phyloP scores from a whole-genome alignment of 2,329 filamentous ascomycete species.

The Pochonia chlamydosporia region DNA sequence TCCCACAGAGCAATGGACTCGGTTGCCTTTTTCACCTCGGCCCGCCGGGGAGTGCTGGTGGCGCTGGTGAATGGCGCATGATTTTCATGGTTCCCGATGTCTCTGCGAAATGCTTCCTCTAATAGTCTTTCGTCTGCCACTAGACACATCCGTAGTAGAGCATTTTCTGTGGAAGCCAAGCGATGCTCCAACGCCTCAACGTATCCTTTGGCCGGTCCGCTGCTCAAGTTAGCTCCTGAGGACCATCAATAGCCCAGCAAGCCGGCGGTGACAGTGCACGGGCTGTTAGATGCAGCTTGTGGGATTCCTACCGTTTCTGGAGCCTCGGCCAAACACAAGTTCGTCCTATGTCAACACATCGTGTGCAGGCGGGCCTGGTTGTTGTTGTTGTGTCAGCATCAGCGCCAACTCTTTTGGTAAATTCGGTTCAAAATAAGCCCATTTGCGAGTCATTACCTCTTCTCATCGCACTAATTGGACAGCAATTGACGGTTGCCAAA shows the following conservation, averaged over 20 bases:
- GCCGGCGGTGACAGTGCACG: no score
- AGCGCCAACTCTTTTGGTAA: no score
- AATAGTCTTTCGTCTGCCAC: not conserved
- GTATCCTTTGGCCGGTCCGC: constrained; percentile 40
- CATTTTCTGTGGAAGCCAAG: constrained; percentile 33
- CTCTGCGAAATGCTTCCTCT: constrained; percentile 10
- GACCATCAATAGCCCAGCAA: no score
- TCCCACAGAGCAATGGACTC: not conserved
- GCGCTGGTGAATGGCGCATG: no score
- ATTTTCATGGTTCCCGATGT: no score
- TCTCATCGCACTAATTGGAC: no score
- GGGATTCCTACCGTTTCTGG: constrained; percentile 15
- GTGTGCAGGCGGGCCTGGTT: constrained; percentile 11
- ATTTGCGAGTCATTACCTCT: no score
- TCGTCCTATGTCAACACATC: constrained; percentile 8
- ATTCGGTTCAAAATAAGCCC: no score
- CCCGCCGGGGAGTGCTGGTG: no score
- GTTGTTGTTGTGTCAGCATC: no score
- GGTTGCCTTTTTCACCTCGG: not conserved
- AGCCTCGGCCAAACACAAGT: constrained; percentile 11
- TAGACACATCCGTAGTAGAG: constrained; percentile 26
- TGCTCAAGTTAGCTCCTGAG: constrained; percentile 13
- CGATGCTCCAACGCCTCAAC: constrained; percentile 36
- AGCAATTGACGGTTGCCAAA: no score
- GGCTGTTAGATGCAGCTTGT: no score